These are phyloP conservation scores for Suhomyces kilbournensis DNA, from an alignment of 805 yeast species.

Conservation along the genomic window DNA sequence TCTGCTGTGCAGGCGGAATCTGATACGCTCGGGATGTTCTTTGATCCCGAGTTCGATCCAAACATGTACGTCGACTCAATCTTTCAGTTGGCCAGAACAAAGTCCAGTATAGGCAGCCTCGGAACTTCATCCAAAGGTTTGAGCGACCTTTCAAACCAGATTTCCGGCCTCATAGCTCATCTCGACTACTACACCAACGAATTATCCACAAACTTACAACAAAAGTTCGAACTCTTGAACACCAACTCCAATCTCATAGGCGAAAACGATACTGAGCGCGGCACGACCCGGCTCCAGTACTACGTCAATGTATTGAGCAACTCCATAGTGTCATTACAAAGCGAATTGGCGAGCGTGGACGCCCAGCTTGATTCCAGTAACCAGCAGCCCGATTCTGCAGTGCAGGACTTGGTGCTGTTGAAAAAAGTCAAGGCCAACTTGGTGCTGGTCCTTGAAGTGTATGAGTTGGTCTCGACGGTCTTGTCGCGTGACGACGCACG, in stretches of 20 bases:
- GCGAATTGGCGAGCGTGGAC: conserved; percentile 17
- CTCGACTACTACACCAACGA: conserved; percentile 63
- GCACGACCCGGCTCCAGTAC: conserved; percentile 51
- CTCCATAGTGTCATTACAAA: conserved; percentile 53
- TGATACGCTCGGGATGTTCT: conserved; percentile 61
- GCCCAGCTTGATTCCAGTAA: conserved; percentile 6
- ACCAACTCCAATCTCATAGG: conserved; percentile 42
- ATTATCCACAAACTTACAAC: conserved; percentile 51
- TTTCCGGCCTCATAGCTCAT: conserved; percentile 53
- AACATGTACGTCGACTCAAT: conserved; percentile 64
- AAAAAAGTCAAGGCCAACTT: conserved; percentile 46
- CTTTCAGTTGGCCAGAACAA: conserved; percentile 40
- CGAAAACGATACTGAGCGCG: conserved; percentile 16
- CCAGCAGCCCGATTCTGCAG: conserved; percentile 13
- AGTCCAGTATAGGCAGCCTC: conserved; percentile 16
- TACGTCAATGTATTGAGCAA: conserved; percentile 59
- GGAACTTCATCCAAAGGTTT: conserved; percentile 18
- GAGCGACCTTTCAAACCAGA: conserved; percentile 43
- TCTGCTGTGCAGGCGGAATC: neutral
- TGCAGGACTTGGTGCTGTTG: conserved; percentile 42
- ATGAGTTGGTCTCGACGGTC: conserved; percentile 27
- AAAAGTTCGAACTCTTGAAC: conserved; percentile 47
- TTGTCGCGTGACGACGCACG: neutral
- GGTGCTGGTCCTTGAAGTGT: conserved; percentile 41
- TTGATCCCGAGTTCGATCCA: conserved; percentile 64